Conservation (phyloP, 306 rosid genomes). For the Macrotyloma uniflorum region DNA sequence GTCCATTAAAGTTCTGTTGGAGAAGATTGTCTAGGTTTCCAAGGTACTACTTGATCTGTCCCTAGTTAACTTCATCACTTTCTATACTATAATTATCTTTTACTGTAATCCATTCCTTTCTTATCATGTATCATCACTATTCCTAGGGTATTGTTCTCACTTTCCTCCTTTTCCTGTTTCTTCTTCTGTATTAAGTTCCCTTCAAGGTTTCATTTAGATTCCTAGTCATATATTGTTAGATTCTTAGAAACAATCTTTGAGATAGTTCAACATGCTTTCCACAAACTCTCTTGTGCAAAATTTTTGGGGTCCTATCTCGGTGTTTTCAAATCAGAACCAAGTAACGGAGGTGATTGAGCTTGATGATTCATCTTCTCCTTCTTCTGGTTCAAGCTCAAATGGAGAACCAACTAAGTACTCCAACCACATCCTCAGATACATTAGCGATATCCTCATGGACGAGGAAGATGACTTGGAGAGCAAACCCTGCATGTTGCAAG, state of each 20-base stretch:
- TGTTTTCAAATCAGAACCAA: constrained; percentile 30
- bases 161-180: constrained; percentile 12
- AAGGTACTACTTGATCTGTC: not conserved
- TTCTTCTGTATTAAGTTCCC: not conserved
- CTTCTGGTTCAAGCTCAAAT: constrained; percentile 45
- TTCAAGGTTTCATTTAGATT: not conserved
- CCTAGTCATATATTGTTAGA: not conserved
- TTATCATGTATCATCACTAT: not conserved
- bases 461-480: constrained; percentile 66
- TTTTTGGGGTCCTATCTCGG: constrained; percentile 30
- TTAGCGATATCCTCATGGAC: constrained; percentile 80
- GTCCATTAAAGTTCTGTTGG: constrained; percentile 10
- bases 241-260: constrained; percentile 3
- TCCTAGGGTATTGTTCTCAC: not conserved
- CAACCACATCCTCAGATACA: constrained; percentile 60
- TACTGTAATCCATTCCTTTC: constrained; percentile 3
- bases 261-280: constrained; percentile 36
- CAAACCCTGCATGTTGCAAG: constrained; percentile 81
- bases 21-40: not conserved
- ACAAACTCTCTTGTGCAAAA: constrained; percentile 49
- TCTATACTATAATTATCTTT: not conserved
- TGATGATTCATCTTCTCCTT: constrained; percentile 40
- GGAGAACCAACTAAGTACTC: constrained; percentile 48
- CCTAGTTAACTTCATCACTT: not conserved
- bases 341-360: constrained; percentile 34